Evolutionary conservation across 345 rosid species (phyloP).

Genomic region (Erucastrum elatum): DNA sequence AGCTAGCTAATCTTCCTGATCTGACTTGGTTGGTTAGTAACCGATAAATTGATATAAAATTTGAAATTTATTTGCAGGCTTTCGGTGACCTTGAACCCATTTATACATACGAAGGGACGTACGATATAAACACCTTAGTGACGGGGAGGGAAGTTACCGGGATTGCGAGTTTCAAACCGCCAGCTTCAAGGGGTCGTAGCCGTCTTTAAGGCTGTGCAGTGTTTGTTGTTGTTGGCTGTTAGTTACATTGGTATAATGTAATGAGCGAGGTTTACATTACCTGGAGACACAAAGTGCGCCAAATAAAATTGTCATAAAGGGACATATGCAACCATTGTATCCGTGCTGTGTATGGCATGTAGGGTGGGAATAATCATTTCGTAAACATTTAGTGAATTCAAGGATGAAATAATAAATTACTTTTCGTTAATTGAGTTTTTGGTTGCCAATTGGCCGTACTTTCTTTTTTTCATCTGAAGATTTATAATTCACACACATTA

Average conservation of each 20-base stretch:
- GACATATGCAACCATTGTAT: neutral
- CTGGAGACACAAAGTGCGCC: neutral
- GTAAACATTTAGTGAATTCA: neutral
- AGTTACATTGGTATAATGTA: neutral
- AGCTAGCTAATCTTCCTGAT: conserved; percentile 23
- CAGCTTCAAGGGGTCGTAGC: conserved; percentile 71
- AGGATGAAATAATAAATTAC: neutral
- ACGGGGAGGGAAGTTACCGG: conserved; percentile 95
- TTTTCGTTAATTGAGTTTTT: neutral
- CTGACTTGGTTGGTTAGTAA: neutral
- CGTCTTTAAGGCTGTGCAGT: conserved; percentile 51
- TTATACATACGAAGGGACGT: conserved; percentile 91
- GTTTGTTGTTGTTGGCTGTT: conserved; percentile 7
- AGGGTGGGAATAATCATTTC: neutral
- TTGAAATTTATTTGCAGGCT: conserved; percentile 56
- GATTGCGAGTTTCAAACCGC: conserved; percentile 79
- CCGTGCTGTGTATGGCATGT: neutral
- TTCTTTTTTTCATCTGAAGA: neutral
- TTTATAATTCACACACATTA: neutral
- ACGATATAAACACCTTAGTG: conserved; percentile 85
- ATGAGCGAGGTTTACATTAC: neutral
- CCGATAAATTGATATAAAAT: neutral
- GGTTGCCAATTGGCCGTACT: neutral
- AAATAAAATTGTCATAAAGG: neutral
- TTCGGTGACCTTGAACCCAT: conserved; percentile 98